Evolutionary conservation across 352 stramenopile species (phyloP).

Genomic region (Phytophthora pinifolia): DNA sequence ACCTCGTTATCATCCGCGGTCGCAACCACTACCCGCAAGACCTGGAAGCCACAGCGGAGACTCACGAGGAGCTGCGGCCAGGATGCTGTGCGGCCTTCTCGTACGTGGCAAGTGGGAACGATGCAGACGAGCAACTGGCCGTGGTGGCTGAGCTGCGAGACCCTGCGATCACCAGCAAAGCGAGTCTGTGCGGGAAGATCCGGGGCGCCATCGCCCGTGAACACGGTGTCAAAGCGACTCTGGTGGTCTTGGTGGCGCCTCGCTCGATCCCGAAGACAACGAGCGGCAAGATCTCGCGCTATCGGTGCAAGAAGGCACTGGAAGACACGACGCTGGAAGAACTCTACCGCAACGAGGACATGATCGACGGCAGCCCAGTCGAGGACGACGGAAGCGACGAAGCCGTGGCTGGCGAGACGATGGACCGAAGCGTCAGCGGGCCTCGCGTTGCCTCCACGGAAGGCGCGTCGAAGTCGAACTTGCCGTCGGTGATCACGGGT

Average conservation of each 20-base stretch:
- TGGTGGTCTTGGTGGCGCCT: slow-evolving; percentile 91
- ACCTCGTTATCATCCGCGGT: slow-evolving; percentile 99
- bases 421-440: slow-evolving; percentile 25
- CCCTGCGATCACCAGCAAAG: slow-evolving; percentile 62
- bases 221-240: slow-evolving; percentile 86
- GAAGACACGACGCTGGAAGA: slow-evolving; percentile 59
- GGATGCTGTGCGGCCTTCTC: slow-evolving; percentile 96
- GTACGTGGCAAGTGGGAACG: slow-evolving; percentile 37
- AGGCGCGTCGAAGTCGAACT: slow-evolving; percentile 24
- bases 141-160: slow-evolving; percentile 81
- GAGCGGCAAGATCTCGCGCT: slow-evolving; percentile 97
- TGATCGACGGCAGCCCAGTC: slow-evolving; percentile 48
- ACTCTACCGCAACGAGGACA: slow-evolving; percentile 81
- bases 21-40: slow-evolving; percentile 99
- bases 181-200: slow-evolving; percentile 76
- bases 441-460: slow-evolving; percentile 15
- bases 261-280: slow-evolving; percentile 97
- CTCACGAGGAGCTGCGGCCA: slow-evolving; percentile 78
- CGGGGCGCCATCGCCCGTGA: slow-evolving; percentile 66
- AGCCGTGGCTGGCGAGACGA: slow-evolving; percentile 28
- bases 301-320: slow-evolving; percentile 79
- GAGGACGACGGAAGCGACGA: slow-evolving; percentile 46
- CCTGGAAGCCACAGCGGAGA: slow-evolving; percentile 94
- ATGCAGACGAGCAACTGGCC: slow-evolving; percentile 69
- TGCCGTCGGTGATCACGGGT: slow-evolving; percentile 54